These are phyloP conservation scores for Quercus mongolica DNA, from an alignment of 306 rosid species.

Conservation along the genomic window DNA sequence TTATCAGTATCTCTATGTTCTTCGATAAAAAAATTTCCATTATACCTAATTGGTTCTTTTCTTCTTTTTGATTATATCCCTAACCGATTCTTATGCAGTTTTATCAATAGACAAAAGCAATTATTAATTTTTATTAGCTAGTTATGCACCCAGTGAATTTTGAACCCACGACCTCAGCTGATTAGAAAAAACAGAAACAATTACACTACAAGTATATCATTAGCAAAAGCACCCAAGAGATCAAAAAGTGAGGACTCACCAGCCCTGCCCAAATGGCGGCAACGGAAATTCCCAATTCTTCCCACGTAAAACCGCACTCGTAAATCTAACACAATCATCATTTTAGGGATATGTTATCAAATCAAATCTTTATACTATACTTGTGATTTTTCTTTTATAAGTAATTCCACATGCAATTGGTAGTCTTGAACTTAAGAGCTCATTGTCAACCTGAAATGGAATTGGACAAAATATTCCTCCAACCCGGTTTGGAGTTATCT, in stretches of 20 bases:
- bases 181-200: neutral
- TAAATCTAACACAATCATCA: conserved; percentile 56
- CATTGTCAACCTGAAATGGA: too few species aligned
- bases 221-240: conserved; percentile 6
- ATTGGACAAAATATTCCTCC: too few species aligned
- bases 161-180: too few species aligned
- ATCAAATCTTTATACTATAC: neutral
- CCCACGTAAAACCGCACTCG: conserved; percentile 86
- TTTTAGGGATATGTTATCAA: neutral
- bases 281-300: conserved; percentile 86
- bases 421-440: too few species aligned
- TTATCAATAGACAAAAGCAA: neutral
- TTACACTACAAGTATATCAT: neutral
- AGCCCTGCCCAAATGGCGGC: conserved; percentile 97
- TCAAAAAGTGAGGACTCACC: conserved; percentile 57
- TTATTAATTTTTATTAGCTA: neutral
- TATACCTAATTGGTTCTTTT: too few species aligned
- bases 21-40: neutral
- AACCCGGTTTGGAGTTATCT: too few species aligned
- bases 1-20: neutral
- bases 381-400: neutral
- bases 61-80: too few species aligned
- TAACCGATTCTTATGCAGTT: neutral
- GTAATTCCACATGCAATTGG: neutral
- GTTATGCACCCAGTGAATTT: too few species aligned